Evolutionary conservation across 305 asterid species (phyloP), one percentile per base, ranked within the genome.

Genomic region (Solanum hybrid): DNA sequence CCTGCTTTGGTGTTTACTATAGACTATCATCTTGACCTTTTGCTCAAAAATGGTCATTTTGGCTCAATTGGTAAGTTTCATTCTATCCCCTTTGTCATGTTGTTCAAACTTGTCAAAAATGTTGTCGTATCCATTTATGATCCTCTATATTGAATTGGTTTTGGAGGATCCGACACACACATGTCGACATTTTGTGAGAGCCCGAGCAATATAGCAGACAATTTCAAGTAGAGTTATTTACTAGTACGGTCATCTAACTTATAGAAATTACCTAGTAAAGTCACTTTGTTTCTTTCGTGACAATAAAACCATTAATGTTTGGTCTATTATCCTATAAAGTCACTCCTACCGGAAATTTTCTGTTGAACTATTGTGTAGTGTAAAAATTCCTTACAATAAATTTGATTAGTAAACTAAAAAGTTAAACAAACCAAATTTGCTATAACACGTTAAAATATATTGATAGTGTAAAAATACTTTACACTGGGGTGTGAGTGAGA

Each of bases 31-130:
- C 22, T 86, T 69, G 89, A 93, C 93, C 95, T 92, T 88, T 86
- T 51, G 89, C 66, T 16, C 91, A 90, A 69, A 79, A 93, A 89
- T 92, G 95, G 2, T 91, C 94, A 5, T 88, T 91, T 87, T 92
- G 88, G 17, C 60, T 88, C 36, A 64, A 20, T 78, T 90, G 91
- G 92, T 92, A 91, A 85, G 40, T 24, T n/a, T 17, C 72, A 60
- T 60, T 13, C 14, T 5, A 4, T 42, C 13, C 24, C 6, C 80
- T 20, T 14, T 73, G 17, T 27, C 16, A 8, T 22, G 5, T 60
- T 8, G 27, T 60, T 60, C 27, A 60, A 10, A 2, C 12, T 60
- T 10, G 26, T 60, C 11, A 60, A 60, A 60, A 60, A 3, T 60
- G 2, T 60, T 60, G 24, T 60, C 3, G 10, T 20, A 7, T 7